Percentiles rank a stretch among this genome's conserved stretches.
Evolutionary conservation across 441 rosid genomes (phyloP).

Genomic region (Dalechampia spathulata): DNA sequence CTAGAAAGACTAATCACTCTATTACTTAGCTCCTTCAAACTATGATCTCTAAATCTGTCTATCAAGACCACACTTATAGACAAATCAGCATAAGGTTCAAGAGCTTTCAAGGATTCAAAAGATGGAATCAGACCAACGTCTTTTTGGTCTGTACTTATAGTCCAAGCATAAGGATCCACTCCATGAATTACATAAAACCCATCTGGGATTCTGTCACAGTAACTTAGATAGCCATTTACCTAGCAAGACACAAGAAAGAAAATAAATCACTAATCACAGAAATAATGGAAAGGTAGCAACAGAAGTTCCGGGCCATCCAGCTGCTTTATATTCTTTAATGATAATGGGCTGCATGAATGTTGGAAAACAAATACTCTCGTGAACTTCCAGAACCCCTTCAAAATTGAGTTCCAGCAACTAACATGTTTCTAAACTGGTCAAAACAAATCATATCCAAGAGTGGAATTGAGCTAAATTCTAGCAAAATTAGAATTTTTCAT

Average conservation of each 20-base stretch:
- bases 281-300: no score
- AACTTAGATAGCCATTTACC: slow-evolving; percentile 90
- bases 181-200: slow-evolving; percentile 88
- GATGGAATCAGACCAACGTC: slow-evolving; percentile 80
- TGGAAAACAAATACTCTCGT: no score
- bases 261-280: background rate
- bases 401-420: no score
- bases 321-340: no score
- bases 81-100: slow-evolving; percentile 50
- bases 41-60: slow-evolving; percentile 62
- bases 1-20: slow-evolving; percentile 54
- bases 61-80: slow-evolving; percentile 60
- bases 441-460: no score
- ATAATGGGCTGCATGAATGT: no score
- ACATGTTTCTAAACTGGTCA: no score
- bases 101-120: slow-evolving; percentile 61
- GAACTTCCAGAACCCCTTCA: no score
- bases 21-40: slow-evolving; percentile 63
- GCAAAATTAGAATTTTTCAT: no score
- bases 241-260: slow-evolving; percentile 15
- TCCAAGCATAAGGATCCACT: slow-evolving; percentile 85
- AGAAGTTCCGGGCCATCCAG: background rate
- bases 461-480: no score
- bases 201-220: slow-evolving; percentile 82
- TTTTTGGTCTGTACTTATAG: slow-evolving; percentile 63